Conservation (phyloP, 805 yeast species). For the Hyphopichia homilentoma region DNA sequence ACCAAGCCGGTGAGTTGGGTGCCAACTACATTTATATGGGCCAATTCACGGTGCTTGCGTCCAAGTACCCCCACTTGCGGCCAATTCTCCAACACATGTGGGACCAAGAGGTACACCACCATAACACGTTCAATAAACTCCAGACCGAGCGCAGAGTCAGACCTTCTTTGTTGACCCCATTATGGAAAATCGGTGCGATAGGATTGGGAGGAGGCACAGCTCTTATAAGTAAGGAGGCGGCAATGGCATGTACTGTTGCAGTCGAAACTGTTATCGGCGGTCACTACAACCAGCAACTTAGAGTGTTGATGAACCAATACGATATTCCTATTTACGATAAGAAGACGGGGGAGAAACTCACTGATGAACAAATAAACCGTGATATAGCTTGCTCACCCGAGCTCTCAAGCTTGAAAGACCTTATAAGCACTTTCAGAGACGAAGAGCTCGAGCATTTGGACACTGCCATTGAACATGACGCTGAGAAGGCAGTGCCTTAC, state of each 20-base stretch:
- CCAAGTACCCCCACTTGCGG: slow-evolving; percentile 67
- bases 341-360: slow-evolving; percentile 26
- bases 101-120: slow-evolving; percentile 96
- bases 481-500: slow-evolving; percentile 91
- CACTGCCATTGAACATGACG: slow-evolving; percentile 89
- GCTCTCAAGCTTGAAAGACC: slow-evolving; percentile 51
- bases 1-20: slow-evolving; percentile 97
- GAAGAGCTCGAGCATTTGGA: slow-evolving; percentile 94
- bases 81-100: slow-evolving; percentile 92
- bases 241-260: slow-evolving; percentile 99
- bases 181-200: slow-evolving; percentile 91
- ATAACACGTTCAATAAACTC: slow-evolving; percentile 72
- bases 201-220: slow-evolving; percentile 88
- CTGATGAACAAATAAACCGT: slow-evolving; percentile 16
- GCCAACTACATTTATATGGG: slow-evolving; percentile 93
- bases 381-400: slow-evolving; percentile 47
- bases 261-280: slow-evolving; percentile 98
- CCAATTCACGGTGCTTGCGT: slow-evolving; percentile 72
- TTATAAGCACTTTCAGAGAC: slow-evolving; percentile 78
- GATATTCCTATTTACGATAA: slow-evolving; percentile 41
- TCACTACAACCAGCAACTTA: slow-evolving; percentile 87
- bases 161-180: slow-evolving; percentile 87
- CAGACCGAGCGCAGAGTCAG: slow-evolving; percentile 79
- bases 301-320: slow-evolving; percentile 69
- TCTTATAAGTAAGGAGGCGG: slow-evolving; percentile 84